phyloP scores from a whole-genome alignment of 2,329 filamentous ascomycete species.

The Diplodia corticola region DNA sequence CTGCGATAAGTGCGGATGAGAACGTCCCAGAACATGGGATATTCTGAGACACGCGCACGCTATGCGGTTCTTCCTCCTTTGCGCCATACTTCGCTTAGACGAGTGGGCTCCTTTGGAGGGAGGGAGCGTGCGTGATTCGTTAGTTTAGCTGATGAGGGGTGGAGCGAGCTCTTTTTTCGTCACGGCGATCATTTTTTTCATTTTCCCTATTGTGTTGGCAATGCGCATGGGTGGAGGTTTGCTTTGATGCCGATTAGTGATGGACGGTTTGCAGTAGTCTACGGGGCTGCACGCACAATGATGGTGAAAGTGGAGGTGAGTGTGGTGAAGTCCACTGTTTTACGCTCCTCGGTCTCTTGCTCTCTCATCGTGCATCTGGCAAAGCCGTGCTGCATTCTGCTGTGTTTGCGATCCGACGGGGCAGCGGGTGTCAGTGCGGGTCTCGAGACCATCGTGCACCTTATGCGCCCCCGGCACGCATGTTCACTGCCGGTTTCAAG shows the following conservation, averaged over 20 bases:
- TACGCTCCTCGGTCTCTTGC: not conserved
- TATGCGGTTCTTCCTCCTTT: not conserved
- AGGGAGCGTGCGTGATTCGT: not conserved
- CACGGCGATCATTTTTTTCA: not conserved
- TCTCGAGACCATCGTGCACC: not conserved
- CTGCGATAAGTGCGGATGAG: not conserved
- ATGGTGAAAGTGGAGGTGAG: not conserved
- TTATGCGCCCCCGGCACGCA: not conserved
- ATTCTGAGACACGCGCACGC: not conserved
- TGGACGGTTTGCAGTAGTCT: not conserved
- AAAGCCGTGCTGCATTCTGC: not conserved
- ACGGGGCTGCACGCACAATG: not conserved
- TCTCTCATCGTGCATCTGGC: not conserved
- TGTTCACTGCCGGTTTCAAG: conserved; percentile 6
- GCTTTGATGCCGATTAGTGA: not conserved
- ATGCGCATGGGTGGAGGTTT: not conserved
- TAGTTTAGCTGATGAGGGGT: not conserved
- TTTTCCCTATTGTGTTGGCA: not conserved
- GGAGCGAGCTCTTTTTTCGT: not conserved
- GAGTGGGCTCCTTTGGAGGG: not conserved
- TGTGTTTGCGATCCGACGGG: not conserved
- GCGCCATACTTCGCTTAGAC: not conserved
- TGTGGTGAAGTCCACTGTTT: not conserved
- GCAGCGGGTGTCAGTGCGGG: not conserved
- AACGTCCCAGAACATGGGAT: not conserved